Evolutionary conservation across 257 asterid species (phyloP).

Genomic region (Linaria vulgaris): DNA sequence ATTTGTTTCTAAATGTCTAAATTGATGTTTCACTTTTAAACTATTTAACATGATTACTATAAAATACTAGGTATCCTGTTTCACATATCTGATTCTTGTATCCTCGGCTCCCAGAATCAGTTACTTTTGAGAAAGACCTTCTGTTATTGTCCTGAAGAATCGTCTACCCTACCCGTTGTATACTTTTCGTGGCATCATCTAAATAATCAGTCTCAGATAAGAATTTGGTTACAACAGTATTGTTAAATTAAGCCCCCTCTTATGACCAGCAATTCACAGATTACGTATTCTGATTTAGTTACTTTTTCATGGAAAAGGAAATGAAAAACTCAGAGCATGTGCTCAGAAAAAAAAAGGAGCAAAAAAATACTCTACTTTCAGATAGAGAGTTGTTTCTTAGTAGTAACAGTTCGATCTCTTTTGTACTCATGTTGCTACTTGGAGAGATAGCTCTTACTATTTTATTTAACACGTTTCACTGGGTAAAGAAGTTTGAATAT

Average conservation of each 20-base stretch:
- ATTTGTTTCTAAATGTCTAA: conserved; percentile 11
- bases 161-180: neutral
- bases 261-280: conserved; percentile 1
- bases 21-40: conserved; percentile 2
- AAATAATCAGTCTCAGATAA: neutral
- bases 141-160: neutral
- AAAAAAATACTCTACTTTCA: no score
- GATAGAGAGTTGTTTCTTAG: conserved; percentile 6
- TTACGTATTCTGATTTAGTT: neutral
- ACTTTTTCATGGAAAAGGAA: conserved; percentile 2
- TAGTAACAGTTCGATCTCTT: conserved; percentile 6
- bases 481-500: conserved; percentile 18
- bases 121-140: neutral
- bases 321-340: neutral
- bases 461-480: conserved; percentile 1
- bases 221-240: conserved; percentile 13
- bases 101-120: conserved; percentile 1
- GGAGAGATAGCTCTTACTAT: neutral
- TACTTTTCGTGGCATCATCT: conserved; percentile 9
- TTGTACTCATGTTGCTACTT: neutral
- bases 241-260: neutral
- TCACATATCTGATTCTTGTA: no score
- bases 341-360: neutral
- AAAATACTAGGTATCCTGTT: no score
- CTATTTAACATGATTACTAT: conserved; percentile 11